Evolutionary conservation across 1,284 basidiomycete species (phyloP), one percentile per base, ranked within the genome.

Genomic region (Pseudomicrostroma phylloplanum): DNA sequence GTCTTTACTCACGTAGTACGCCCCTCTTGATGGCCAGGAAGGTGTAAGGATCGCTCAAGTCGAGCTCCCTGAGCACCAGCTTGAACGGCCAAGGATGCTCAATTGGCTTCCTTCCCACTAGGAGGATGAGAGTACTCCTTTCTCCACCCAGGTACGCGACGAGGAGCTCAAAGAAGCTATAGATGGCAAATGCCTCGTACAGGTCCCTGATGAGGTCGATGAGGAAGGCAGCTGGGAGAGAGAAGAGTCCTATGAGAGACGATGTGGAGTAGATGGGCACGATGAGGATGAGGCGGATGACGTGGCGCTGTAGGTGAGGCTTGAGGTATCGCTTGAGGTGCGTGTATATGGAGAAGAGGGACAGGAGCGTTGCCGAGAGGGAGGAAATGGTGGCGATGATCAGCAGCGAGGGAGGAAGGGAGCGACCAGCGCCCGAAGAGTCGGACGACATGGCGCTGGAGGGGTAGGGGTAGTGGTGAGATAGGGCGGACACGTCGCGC

Each of bases 281-380:
- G 92, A 97, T 97, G 71, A 97, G 73, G 87, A 98, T 90, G 77
- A 99, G 96, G 63, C 96, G 85, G 48, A 97, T 86, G 56, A 97
- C 93, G 85, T 91, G 90, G 68, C 92, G 90, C 72, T 68, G 77
- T 21, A 78, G 59, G 1, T 64, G 69, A 9, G 78, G 76, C 61
- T 77, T 73, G 63, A 75, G 74, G 56, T 80, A 80, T 56, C 77
- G 67, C 81, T 92, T 90, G 64, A 97, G 83, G 70, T 98, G 93
- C 4, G 92, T 83, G 71, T 85, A 86, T 70, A 98, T 92, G 1
- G 90, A 91, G 78, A 87, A 86, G 41, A 87, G 82, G 4, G 91
- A 92, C 23, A 96, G 85, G 1, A 85, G 74, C 4, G 92, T 92
- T 0, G 93, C 67, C 19, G 76, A 65, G 62, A 76, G 36, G 0